phyloP scores from a whole-genome alignment of 306 rosid genomes.

The Lagenaria siceraria region DNA sequence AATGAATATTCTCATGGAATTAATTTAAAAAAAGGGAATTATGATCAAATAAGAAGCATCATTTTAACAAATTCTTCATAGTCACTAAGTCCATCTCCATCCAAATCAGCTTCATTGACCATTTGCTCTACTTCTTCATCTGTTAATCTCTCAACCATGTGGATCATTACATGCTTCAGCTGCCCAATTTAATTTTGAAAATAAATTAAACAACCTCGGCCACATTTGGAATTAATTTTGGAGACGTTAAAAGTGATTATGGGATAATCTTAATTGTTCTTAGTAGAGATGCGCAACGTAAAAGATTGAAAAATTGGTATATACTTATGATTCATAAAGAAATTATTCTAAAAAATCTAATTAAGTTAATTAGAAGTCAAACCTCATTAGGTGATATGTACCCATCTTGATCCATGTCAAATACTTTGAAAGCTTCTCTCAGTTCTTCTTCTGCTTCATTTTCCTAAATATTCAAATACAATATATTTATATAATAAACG shows the following conservation, averaged over 20 bases:
- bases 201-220: background rate
- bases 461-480: constrained; percentile 28
- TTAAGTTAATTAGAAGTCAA: background rate
- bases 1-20: no score
- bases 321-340: no score
- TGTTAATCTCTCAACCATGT: constrained; percentile 61
- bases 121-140: constrained; percentile 86
- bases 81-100: constrained; percentile 60
- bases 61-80: constrained; percentile 52
- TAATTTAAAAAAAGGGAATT: background rate
- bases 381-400: constrained; percentile 83
- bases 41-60: constrained; percentile 35
- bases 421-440: constrained; percentile 78
- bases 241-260: background rate
- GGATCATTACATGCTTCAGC: constrained; percentile 89
- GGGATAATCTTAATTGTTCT: no score
- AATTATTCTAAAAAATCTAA: no score
- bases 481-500: background rate
- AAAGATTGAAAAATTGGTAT: no score
- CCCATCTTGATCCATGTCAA: constrained; percentile 87
- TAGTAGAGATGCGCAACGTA: no score
- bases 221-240: no score
- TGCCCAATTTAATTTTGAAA: constrained; percentile 3
- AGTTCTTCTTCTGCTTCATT: constrained; percentile 78
- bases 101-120: constrained; percentile 86